Conservation (phyloP, 2,329 filamentous ascomycete genomes). For the Biscogniauxia marginata region DNA sequence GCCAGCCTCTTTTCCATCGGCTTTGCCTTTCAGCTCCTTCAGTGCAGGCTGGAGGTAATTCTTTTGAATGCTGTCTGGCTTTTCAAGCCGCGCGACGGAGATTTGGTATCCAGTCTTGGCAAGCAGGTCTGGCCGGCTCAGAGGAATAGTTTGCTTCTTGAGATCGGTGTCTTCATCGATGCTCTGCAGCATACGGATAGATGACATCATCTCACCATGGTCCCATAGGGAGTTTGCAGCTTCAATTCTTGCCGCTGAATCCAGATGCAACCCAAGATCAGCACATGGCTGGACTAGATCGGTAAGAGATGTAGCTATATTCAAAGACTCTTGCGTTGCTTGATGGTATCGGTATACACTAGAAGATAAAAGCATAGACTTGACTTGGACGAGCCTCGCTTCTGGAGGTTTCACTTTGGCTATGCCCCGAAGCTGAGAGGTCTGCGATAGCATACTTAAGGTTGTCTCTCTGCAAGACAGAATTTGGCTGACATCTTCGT, state of each 20-base stretch:
- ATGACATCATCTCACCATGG: constrained; percentile 83
- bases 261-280: constrained; percentile 70
- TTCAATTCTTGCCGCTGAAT: constrained; percentile 76
- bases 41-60: constrained; percentile 84
- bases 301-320: constrained; percentile 79
- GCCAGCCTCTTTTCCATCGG: constrained; percentile 71
- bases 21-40: constrained; percentile 70
- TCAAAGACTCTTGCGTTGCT: constrained; percentile 81
- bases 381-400: constrained; percentile 70
- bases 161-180: constrained; percentile 62
- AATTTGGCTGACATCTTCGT: constrained; percentile 75
- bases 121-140: constrained; percentile 76
- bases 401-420: constrained; percentile 61
- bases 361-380: constrained; percentile 73
- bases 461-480: constrained; percentile 81
- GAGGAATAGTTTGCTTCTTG: constrained; percentile 66
- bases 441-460: constrained; percentile 75
- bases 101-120: constrained; percentile 87
- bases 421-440: constrained; percentile 59
- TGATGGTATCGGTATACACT: constrained; percentile 75
- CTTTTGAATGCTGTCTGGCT: constrained; percentile 84
- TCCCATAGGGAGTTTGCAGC: constrained; percentile 91
- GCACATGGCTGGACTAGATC: constrained; percentile 70
- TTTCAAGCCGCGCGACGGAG: constrained; percentile 85
- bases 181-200: constrained; percentile 82